A percentile compares a stretch with the other conserved stretches of the same genome.
phyloP scores from a whole-genome alignment of 345 rosid species.

The Microthlaspi erraticum region DNA sequence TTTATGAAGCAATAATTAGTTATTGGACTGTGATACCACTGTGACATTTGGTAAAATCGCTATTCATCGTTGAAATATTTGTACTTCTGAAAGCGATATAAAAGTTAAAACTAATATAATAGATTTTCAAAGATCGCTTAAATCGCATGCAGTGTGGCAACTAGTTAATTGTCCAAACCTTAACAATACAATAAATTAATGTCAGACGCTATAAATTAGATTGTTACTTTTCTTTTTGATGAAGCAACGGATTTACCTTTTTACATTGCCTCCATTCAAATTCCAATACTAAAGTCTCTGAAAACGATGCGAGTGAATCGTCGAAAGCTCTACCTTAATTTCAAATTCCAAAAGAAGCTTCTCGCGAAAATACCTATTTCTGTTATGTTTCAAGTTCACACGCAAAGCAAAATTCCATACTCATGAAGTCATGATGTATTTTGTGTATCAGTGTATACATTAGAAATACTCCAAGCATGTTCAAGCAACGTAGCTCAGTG shows the following conservation, averaged over 20 bases:
- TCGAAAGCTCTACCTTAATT: constrained; percentile 21
- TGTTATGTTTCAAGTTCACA: constrained; percentile 29
- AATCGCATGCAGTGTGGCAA: background rate
- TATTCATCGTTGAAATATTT: background rate
- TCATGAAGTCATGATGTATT: background rate
- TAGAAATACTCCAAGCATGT: constrained; percentile 27
- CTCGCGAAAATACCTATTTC: constrained; percentile 16
- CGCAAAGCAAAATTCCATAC: constrained; percentile 33
- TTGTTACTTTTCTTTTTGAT: constrained; percentile 13
- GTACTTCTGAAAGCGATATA: constrained; percentile 19
- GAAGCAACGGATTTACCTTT: constrained; percentile 35
- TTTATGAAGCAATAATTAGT: background rate
- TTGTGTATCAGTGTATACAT: constrained; percentile 12
- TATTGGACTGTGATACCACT: constrained; percentile 10
- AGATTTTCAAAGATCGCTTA: background rate
- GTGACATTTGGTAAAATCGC: constrained; percentile 3
- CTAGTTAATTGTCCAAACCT: constrained; percentile 29
- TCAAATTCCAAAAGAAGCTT: constrained; percentile 30
- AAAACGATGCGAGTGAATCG: constrained; percentile 34
- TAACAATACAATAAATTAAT: constrained; percentile 21
- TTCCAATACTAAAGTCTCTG: constrained; percentile 35
- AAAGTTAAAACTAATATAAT: background rate
- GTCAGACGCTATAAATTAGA: background rate
- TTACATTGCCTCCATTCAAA: constrained; percentile 15
- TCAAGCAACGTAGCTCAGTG: constrained; percentile 23